Evolutionary conservation across 1,284 basidiomycete genomes (phyloP), one percentile per base, ranked within the genome.

Genomic region (Puccinia triticina): DNA sequence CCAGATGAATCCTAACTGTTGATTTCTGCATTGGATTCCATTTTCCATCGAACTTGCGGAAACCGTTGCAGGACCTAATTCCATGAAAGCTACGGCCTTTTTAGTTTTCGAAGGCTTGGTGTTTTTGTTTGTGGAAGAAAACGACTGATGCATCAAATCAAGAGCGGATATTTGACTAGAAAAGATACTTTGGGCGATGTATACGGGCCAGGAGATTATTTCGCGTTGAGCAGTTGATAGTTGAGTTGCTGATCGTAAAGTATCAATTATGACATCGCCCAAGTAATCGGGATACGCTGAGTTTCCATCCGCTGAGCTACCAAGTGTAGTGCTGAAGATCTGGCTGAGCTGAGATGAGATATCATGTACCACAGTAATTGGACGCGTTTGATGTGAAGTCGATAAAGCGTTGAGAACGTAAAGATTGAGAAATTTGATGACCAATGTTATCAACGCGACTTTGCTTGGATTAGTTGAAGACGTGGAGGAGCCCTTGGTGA

Each of bases 361-460:
- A 43, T 64, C n/a, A 50, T 77, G 43, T 14, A 82, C 29, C 43
- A 75, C 16, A 8, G 12, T 53, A 40, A 75, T 66, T 29, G 79
- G 72, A 50, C 69, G 71, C 5, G 71, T 73, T 50, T 53, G 29
- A 53, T 82, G 79, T 50, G 79, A 75, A 59, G 71, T 53, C 21
- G 79, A 74, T 29, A 82, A 72, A 29, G 61, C 46, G 23, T 18
- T 55, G 57, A 82, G 50, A 55, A 82, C 0, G 71, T 82, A 73
- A 53, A 82, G 69, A 67, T 82, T 75, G 34, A 59, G 71, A 67
- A 82, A 82, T 43, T 82, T 82, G 55, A 82, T 73, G 26, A 82
- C 48, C 29, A 73, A n/a, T 55, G 69, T 61, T 66, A 82, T 74
- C 46, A 82, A 55, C 4, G 57, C 40, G 32, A 32, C 16, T 75